Base-by-base conservation (phyloP, 495 filamentous ascomycete species). In the Podospora conica region DNA sequence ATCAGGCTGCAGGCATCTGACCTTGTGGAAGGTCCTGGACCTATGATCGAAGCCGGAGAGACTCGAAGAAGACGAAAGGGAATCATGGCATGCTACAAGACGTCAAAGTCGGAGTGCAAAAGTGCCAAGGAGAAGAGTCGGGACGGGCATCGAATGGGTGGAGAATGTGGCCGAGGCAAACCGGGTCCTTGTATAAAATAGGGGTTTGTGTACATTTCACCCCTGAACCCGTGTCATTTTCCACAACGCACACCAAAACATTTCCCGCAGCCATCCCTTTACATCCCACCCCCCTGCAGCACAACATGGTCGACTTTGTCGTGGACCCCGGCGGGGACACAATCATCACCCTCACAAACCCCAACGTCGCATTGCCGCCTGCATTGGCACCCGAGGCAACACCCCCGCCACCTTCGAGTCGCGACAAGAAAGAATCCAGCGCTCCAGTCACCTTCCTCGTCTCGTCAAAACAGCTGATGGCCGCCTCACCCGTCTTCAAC, bases 31-130 rank as follows among this genome's bases (percentile, higher is more conserved):
- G 33, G 5, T 8, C n/a, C 18, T 0, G 15, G 7, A 5, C 15
- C 9, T 7, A 7, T n/a, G 40, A 48, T 2, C 18, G 40, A 48
- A 1, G 8, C 7, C 3, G 6, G 18, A 48, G 40, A 48, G 6
- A n/a, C 15, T 48, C 3, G 40, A 48, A n/a, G 15, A n/a, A 31
- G 29, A 2, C 6, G 1, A 7, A n/a, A n/a, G 40, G 15, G 18
- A 0, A 15, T 18, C 33, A 40, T 18, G 3, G 3, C 12, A n/a
- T n/a, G n/a, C n/a, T n/a, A n/a, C n/a, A n/a, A n/a, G n/a, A n/a
- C n/a, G n/a, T 0, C 5, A 18, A 40, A 40, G 33, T 1, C 12
- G 6, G 7, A 0, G 33, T 0, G 0, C 15, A 1, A 1, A 0
- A 18, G 33, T 18, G 0, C 12, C 12, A 18, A 40, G 33, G 29